Base-by-base conservation (phyloP, 441 rosid genomes). In the Gossypium schwendimanii region DNA sequence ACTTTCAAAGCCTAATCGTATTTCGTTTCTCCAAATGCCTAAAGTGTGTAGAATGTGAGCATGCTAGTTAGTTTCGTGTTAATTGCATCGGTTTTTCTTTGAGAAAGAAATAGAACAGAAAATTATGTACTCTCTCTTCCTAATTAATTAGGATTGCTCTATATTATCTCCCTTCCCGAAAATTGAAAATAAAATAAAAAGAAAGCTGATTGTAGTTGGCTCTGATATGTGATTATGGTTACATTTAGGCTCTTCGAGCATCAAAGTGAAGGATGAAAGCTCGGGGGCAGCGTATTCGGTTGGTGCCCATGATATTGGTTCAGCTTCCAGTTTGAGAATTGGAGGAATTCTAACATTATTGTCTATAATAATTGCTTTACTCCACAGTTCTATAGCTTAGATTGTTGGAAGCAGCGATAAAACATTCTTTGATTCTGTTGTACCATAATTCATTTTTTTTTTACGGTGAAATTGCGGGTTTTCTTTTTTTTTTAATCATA, bases 261-360 rank as follows among this genome's bases (percentile, higher is more conserved):
- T 94, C 79, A 84, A 83, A 79, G 81, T 95, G 64, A 89, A 77
- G 81, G 98, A 92, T 65, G 92, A 84, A 66, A 69, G 28, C 20
- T 76, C 86, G 3, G 94, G 93, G 60, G 73, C 73, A 11, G 78
- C 75, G 23, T 89, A 88, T 76, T 69, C 88, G 1, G 85, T 92
- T 2, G 87, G 88, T 28, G 86, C 91, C n/a, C 89, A 87, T 57
- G 73, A 87, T 52, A 47, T 94, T 28, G 83, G 85, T 62, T 79
- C 83, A 20, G 87, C 86, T 62, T 73, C 88, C 24, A 44, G 39
- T 53, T 64, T 79, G 71, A 72, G 55, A 20, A 63, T 23, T 0
- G 77, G 81, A 21, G 76, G 73, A 62, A 18, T 77, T 61, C 59
- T 82, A 33, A 77, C 80, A 23, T 41, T 82, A 76, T 76, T 82